Evolutionary conservation across 108 stramenopile species (phyloP).

Genomic region (Discostella stelligeroides): DNA sequence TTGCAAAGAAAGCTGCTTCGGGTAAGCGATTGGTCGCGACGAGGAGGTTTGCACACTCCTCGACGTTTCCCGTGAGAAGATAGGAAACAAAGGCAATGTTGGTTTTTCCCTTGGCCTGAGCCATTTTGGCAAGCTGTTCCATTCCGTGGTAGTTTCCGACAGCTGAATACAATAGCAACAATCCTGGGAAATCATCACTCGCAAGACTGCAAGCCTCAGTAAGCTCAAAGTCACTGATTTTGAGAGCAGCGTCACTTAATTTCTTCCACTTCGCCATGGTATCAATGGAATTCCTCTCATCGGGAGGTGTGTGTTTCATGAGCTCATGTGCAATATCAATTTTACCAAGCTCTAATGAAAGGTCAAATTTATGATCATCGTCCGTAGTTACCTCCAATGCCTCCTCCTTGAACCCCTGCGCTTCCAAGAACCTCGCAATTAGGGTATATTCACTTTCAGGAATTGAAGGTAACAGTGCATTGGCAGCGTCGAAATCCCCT

Average conservation of each 20-base stretch:
- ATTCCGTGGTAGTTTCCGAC: slow-evolving; percentile 92
- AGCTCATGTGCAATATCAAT: slow-evolving; percentile 87
- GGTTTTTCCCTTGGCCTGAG: slow-evolving; percentile 80
- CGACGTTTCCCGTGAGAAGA: slow-evolving; percentile 90
- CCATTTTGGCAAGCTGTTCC: slow-evolving; percentile 81
- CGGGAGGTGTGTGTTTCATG: slow-evolving; percentile 79
- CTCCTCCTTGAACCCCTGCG: slow-evolving; percentile 99
- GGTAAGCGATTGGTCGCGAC: slow-evolving; percentile 90
- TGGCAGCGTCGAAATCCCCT: slow-evolving; percentile 97
- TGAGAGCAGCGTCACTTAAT: slow-evolving; percentile 96
- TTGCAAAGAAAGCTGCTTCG: slow-evolving; percentile 97
- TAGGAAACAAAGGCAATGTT: slow-evolving; percentile 96
- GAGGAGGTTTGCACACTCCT: slow-evolving; percentile 93
- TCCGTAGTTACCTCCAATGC: slow-evolving; percentile 95
- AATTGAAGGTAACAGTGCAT: slow-evolving; percentile 91
- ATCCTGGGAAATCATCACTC: slow-evolving; percentile 91
- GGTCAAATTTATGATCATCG: slow-evolving; percentile 97
- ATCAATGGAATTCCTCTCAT: slow-evolving; percentile 92
- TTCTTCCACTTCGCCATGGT: slow-evolving; percentile 97
- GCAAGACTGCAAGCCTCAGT: slow-evolving; percentile 90
- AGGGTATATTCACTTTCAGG: slow-evolving; percentile 92
- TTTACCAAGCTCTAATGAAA: slow-evolving; percentile 93
- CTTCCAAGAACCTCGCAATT: slow-evolving; percentile 96
- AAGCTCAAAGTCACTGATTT: slow-evolving; percentile 91
- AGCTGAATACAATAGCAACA: slow-evolving; percentile 94